Evolutionary conservation across 257 asterid species (phyloP), one percentile per base, ranked within the genome.

Genomic region (Solanum clarkiae): DNA sequence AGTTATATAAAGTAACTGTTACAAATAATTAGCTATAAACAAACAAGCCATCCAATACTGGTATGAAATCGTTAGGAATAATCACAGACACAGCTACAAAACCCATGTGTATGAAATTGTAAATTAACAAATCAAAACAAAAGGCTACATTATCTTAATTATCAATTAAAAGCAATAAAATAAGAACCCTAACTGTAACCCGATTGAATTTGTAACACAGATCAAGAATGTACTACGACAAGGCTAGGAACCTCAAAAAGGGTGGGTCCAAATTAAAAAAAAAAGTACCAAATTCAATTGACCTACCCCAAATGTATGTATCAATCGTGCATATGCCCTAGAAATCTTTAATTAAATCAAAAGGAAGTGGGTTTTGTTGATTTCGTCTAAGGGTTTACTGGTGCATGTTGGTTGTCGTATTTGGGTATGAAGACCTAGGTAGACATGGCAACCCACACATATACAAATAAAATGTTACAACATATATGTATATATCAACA

Each of bases 181-280:
- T 72, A 68, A 24, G 47, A 83, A 83, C 86, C 66, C 81, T 66
- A 83, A 83, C 32, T 65, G 20, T 57, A 65, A 29, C 81, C 55
- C 53, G 13, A 83, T 56, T 83, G 80, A 42, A 47, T 10, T 83
- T 10, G 74, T 83, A 66, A n/a, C 85, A 69, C 86, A 66, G 80
- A 83, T 83, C 86, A 83, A 70, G 54, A 60, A 83, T 68, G 80
- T 65, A 55, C 54, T 18, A 83, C 20, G 79, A 83, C 45, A 70
- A 66, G 26, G 59, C 85, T 82, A 82, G 85, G 13, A 44, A 59
- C 59, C 80, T 36, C 29, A 57, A 63, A 63, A 80, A 75, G 47
- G 42, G 85, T 66, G 80, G 85, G 80, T 66, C 85, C 80, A 66
- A 83, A 83, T 82, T 26, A n/a, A 82, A 81, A n/a, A 81, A 82